phyloP scores from a whole-genome alignment of 2,329 filamentous ascomycete genomes.

The Alternaria burnsii region DNA sequence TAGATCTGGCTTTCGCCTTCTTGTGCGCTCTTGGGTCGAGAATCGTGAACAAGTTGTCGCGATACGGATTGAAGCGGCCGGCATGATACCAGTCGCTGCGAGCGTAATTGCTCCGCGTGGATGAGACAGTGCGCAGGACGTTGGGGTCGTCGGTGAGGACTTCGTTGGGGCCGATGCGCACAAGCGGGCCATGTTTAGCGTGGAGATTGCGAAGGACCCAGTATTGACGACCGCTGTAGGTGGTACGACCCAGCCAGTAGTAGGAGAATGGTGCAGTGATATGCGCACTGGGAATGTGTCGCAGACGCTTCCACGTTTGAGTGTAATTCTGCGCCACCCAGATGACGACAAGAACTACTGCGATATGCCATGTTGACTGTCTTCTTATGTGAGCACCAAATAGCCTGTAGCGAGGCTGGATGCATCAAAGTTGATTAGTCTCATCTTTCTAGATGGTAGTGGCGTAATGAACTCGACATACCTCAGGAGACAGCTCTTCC shows the following conservation, averaged over 20 bases:
- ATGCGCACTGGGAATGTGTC: slow-evolving; percentile 1
- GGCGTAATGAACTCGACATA: no score
- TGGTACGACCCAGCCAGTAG: slow-evolving; percentile 8
- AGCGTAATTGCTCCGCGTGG: slow-evolving; percentile 45
- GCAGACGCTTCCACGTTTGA: slow-evolving; percentile 3
- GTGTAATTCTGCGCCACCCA: neutral
- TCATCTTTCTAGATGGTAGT: no score
- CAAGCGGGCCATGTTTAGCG: slow-evolving; percentile 27
- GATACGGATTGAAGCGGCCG: slow-evolving; percentile 10
- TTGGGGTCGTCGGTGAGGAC: slow-evolving; percentile 59
- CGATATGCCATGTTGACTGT: no score
- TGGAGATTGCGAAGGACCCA: slow-evolving; percentile 6
- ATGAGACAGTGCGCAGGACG: slow-evolving; percentile 55
- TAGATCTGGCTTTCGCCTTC: neutral
- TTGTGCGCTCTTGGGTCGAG: neutral
- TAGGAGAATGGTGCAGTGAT: slow-evolving; percentile 12
- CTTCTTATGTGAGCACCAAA: no score
- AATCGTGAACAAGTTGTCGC: slow-evolving; percentile 11
- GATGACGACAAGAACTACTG: no score
- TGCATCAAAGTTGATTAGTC: no score
- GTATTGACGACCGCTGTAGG: slow-evolving; percentile 11
- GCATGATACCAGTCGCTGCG: slow-evolving; percentile 11
- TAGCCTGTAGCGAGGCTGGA: no score
- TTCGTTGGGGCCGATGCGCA: slow-evolving; percentile 56
- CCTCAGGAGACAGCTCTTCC: no score